Base-by-base conservation (phyloP, 2,329 filamentous ascomycete genomes). In the Hymenoscyphus linearis region DNA sequence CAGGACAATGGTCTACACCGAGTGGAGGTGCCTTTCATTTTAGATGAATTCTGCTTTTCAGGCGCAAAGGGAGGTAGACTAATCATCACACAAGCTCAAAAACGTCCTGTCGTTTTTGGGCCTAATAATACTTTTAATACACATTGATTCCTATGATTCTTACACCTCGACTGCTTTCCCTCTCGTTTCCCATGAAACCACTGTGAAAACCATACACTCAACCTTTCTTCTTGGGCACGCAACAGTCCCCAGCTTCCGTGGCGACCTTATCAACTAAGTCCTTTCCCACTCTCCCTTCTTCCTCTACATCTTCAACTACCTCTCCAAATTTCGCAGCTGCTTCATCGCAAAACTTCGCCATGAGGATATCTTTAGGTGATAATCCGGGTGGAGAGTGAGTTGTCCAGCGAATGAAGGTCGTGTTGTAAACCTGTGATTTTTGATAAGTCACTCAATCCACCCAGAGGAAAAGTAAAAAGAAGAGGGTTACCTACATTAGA, bases 391-490 rank as follows among this genome's bases (percentile, higher is more conserved):
- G 87, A 61, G 76, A 81, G 71, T 91, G 88, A 1, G 88, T 91
- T 9, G 87, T 90, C 88, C 88, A 91, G 55, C 86, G 82, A 64
- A 91, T 84, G 67, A 85, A 85, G 0, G 84, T 83, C 5, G 82
- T 86, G 71, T 89, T 90, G 75, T 87, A 91, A 9, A 89, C 81
- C 85, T 88, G 26, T 14, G 53, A 52, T 10, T n/a, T 27, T 12
- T 2, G 44, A 1, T 4, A 13, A 16, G 25, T 16, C 16, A 27
- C 31, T 6, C 22, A 9, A 18, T 16, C 7, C 26, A 7, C 18
- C 18, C 25, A 25, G 4, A 34, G 34, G 10, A 44, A 36, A 1
- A 14, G 52, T 7, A 22, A 25, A 18, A 57, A 14, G 22, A 25
- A 58, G 35, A 27, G 47, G 27, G 72, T 78, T 66, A n/a, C n/a